Conservation (phyloP, 257 asterid species). For the Ilex aquifolium region DNA sequence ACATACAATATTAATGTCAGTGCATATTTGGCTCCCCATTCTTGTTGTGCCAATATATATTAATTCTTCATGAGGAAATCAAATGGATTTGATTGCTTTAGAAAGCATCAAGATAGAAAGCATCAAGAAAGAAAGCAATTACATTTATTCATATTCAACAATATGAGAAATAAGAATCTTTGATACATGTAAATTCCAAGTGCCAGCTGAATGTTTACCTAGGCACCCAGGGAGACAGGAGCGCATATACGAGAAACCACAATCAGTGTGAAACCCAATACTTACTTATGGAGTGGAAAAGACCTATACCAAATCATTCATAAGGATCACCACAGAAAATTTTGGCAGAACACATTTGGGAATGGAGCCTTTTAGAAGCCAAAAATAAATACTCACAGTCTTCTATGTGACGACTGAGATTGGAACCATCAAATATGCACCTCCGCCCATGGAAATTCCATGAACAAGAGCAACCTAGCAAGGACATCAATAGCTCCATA, state of each 20-base stretch:
- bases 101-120: no score
- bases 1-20: background rate
- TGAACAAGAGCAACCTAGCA: slow-evolving; percentile 79
- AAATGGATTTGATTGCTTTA: no score
- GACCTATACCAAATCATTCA: slow-evolving; percentile 32
- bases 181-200: background rate
- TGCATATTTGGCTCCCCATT: background rate
- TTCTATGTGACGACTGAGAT: slow-evolving; percentile 87
- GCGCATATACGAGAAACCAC: slow-evolving; percentile 81
- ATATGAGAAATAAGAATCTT: background rate
- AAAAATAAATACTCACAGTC: slow-evolving; percentile 44
- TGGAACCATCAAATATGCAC: slow-evolving; percentile 89
- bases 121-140: no score
- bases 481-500: slow-evolving; percentile 2
- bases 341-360: background rate
- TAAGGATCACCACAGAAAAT: background rate
- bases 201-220: slow-evolving; percentile 33
- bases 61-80: no score
- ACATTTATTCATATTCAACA: no score
- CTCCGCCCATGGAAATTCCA: slow-evolving; percentile 98
- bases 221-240: slow-evolving; percentile 77
- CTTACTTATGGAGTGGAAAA: slow-evolving; percentile 95
- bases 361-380: background rate
- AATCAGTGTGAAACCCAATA: slow-evolving; percentile 90
- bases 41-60: background rate